Conservation (phyloP, 2,329 filamentous ascomycete species). For the Diplodia intermedia region DNA sequence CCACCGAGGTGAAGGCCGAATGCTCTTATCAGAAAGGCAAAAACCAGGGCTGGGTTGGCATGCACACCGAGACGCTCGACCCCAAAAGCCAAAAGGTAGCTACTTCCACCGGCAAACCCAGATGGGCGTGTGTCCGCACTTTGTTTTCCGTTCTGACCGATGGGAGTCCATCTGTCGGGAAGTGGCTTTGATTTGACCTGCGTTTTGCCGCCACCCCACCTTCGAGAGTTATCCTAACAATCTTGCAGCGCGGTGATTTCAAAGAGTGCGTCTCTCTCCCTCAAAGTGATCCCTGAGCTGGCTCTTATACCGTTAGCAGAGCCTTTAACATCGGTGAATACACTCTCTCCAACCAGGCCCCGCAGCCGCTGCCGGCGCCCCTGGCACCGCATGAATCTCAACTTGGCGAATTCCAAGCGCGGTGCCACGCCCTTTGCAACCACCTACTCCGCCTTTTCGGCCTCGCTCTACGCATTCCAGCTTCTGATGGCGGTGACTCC, state of each 20-base stretch:
- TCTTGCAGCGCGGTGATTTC: conserved; percentile 71
- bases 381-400: conserved; percentile 66
- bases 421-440: conserved; percentile 76
- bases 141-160: not conserved
- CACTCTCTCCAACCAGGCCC: conserved; percentile 64
- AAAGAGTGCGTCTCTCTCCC: conserved; percentile 71
- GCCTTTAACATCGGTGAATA: conserved; percentile 93
- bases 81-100: conserved; percentile 78
- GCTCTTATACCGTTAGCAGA: conserved; percentile 55
- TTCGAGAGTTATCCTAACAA: conserved; percentile 1
- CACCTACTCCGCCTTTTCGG: conserved; percentile 79
- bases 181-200: not conserved
- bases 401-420: conserved; percentile 70
- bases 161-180: not conserved
- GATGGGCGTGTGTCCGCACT: not conserved
- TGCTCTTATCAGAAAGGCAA: conserved; percentile 73
- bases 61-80: conserved; percentile 88
- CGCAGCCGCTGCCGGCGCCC: conserved; percentile 76
- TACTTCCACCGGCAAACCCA: not conserved
- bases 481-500: conserved; percentile 46
- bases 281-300: not conserved
- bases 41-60: conserved; percentile 87
- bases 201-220: not conserved
- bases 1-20: conserved; percentile 72
- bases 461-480: conserved; percentile 69